Evolutionary conservation across 2,329 filamentous ascomycete species (phyloP).

Genomic region (Endocalyx cinctus): DNA sequence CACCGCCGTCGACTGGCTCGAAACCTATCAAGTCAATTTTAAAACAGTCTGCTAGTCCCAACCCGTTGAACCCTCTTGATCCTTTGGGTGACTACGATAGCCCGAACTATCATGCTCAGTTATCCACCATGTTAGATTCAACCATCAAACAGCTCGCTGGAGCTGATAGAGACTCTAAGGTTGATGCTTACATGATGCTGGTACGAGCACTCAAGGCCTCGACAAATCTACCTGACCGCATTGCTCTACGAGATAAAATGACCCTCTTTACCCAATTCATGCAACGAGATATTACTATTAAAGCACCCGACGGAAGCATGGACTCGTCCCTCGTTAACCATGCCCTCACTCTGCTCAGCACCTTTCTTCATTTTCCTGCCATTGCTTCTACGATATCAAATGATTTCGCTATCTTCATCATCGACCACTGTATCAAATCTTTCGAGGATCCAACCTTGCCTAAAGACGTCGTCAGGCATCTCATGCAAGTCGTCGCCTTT

Average conservation of each 20-base stretch:
- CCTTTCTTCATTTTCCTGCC: constrained; percentile 70
- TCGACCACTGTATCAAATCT: constrained; percentile 74
- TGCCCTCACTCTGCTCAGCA: constrained; percentile 71
- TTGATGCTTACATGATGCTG: constrained; percentile 84
- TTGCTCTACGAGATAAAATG: constrained; percentile 72
- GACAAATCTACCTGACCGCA: constrained; percentile 72
- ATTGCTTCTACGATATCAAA: constrained; percentile 66
- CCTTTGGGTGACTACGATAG: constrained; percentile 37
- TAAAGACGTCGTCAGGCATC: constrained; percentile 73
- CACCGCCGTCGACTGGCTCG: constrained; percentile 33
- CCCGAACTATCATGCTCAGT: constrained; percentile 41
- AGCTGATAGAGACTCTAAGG: constrained; percentile 63
- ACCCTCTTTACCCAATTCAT: constrained; percentile 75
- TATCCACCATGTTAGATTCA: constrained; percentile 80
- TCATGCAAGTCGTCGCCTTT: constrained; percentile 75
- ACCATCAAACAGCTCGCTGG: constrained; percentile 76
- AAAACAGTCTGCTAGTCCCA: constrained; percentile 55
- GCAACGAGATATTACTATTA: constrained; percentile 69
- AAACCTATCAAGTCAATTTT: constrained; percentile 66
- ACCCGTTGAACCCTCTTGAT: constrained; percentile 40
- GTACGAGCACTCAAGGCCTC: constrained; percentile 73
- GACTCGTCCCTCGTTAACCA: constrained; percentile 73
- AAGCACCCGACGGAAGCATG: constrained; percentile 46
- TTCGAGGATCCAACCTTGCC: constrained; percentile 65
- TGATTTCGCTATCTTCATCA: constrained; percentile 74